Base-by-base conservation (phyloP, 2,329 filamentous ascomycete species). In the Penicillium sp. region DNA sequence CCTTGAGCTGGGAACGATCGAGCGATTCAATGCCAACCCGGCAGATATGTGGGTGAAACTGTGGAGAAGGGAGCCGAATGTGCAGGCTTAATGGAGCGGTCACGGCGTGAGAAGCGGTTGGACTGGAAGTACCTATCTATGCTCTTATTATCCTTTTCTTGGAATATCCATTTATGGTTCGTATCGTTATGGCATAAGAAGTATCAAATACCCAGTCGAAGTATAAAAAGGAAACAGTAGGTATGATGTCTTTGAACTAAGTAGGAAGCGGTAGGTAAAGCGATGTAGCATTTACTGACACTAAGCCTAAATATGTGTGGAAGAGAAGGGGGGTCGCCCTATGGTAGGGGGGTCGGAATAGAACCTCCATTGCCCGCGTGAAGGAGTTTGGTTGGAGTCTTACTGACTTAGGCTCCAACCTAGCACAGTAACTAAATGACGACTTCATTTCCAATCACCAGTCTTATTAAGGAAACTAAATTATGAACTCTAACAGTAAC, bases 21-120 rank as follows among this genome's bases (percentile, higher is more conserved):
- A 44, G 23, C 27, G 42, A 44, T 44, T 44, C 42, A 33, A 40
- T 52, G 29, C 29, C 29, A 32, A 32, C 29, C 29, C 29, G 13
- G 29, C 29, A 7, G 29, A 32, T 32, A 32, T 32, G 29, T 32
- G 29, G 29, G 29, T 32, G 12, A 32, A 32, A 32, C 5, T 4
- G 12, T 32, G 29, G 29, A 32, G 13, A 32, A 32, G 29, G 13
- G 29, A 32, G 29, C 29, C 29, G 13, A 32, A 15, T 32, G 29
- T 32, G 29, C 29, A 32, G 13, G 29, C 13, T 3, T 32, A 32
- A 32, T 32, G 29, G 29, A 31, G 29, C 29, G 13, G 4, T 13
- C 29, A 10, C 29, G 29, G 10, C 29, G 29, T 32, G 29, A 32
- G 29, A 32, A 32, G 29, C 2, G 29, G 5, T n/a, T 32, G 29